Evolutionary conservation across 108 stramenopile genomes (phyloP), one percentile per base, ranked within the genome.

Genomic region (Fragilariopsis cylindrus): DNA sequence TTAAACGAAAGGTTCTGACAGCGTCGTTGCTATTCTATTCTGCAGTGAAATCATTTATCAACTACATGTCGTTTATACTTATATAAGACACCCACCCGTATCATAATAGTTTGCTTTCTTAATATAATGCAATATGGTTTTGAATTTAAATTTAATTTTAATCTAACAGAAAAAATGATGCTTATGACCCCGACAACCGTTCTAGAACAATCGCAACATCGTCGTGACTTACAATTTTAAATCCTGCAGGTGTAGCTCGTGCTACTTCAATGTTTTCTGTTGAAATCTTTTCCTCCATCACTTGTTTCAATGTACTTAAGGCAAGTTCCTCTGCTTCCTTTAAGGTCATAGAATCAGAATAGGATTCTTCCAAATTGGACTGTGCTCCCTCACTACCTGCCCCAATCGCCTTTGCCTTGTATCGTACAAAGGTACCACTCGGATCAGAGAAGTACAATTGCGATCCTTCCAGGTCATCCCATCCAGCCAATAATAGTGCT

Each of bases 371-470:
- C 43, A 99, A 66, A 64, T 96, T 96, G 70, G 84, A 88, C 78
- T 98, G 97, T 19, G 99, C 99, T 2, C 98, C 98, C 83, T 99
- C 98, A 66, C 85, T 81, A 1, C 99, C 99, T 2, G 97, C 96
- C 7, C 99, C 99, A 71, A 99, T 99, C 43, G 99, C 99, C 88
- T 99, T 98, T 72, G 98, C 98, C 87, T 99, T 98, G 90, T 97
- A 99, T 79, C 92, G 84, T 42, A 97, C 94, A 84, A 97, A 99
- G 53, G 98, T 99, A 18, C 99, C 99, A 41, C 87, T 87, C 4
- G 99, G 99, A 79, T 99, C 99, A 58, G 93, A 92, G 86, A 98
- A 98, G 88, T 94, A 99, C 49, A 99, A 90, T 78, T 98, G 98
- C 47, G 97, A 91, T 11, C 99, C 99, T 43, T 87, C 69, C 70